These are phyloP conservation scores for Pythium diclinum DNA, from an alignment of 352 stramenopile genomes.

Conservation along the genomic window DNA sequence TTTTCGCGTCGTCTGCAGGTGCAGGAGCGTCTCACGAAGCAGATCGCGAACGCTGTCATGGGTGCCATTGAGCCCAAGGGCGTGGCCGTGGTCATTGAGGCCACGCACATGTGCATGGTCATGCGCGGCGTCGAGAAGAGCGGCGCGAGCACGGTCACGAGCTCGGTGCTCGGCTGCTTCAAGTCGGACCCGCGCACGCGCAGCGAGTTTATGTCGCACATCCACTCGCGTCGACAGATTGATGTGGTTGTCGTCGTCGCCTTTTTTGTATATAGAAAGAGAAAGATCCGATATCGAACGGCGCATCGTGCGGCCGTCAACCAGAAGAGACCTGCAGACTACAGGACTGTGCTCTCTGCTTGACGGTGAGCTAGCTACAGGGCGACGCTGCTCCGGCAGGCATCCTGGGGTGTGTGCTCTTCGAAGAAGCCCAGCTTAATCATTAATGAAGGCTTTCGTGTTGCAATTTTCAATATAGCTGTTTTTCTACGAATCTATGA, in stretches of 20 bases:
- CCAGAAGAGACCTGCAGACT: slow-evolving; percentile 7
- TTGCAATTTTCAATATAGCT: neutral
- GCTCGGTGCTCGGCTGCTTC: slow-evolving; percentile 96
- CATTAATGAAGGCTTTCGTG: slow-evolving; percentile 4
- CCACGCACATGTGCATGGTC: slow-evolving; percentile 99
- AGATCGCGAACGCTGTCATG: slow-evolving; percentile 98
- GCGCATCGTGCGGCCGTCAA: slow-evolving; percentile 23
- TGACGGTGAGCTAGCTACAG: slow-evolving; percentile 12
- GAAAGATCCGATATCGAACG: slow-evolving; percentile 17
- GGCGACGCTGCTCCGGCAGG: neutral
- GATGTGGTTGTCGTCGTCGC: neutral
- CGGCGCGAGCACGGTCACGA: slow-evolving; percentile 95
- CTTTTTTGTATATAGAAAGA: neutral
- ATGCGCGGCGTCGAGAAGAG: slow-evolving; percentile 99
- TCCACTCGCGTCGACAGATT: slow-evolving; percentile 67
- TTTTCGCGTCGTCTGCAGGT: slow-evolving; percentile 97
- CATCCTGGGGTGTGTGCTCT: slow-evolving; percentile 19
- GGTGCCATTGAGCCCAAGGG: slow-evolving; percentile 95
- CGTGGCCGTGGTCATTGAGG: slow-evolving; percentile 98
- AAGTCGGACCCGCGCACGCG: slow-evolving; percentile 90
- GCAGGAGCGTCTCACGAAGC: slow-evolving; percentile 98
- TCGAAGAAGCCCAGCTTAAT: slow-evolving; percentile 11
- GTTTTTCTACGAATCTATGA: neutral
- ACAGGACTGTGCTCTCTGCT: slow-evolving; percentile 10
- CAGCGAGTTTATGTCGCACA: slow-evolving; percentile 88